Evolutionary conservation across 2,329 filamentous ascomycete species (phyloP).

Genomic region (Colletotrichum sidae): DNA sequence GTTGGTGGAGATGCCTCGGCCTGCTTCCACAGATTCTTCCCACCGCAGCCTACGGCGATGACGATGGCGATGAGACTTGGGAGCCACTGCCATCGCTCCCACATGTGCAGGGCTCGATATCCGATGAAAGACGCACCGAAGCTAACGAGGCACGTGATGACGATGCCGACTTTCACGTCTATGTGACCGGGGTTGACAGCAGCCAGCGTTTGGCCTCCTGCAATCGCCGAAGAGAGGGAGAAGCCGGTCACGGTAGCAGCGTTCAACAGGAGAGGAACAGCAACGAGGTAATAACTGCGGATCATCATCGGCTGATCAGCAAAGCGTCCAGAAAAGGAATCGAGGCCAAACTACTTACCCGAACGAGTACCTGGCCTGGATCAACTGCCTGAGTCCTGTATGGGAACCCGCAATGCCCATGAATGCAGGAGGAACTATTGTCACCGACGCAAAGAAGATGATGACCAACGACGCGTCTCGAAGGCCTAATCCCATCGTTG

Average conservation of each 20-base stretch:
- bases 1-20: conserved; percentile 51
- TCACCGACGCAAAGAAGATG: conserved; percentile 67
- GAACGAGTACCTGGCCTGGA: conserved; percentile 71
- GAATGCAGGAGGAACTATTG: conserved; percentile 65
- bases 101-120: conserved; percentile 64
- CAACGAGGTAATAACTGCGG: conserved; percentile 59
- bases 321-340: not conserved
- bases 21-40: conserved; percentile 60
- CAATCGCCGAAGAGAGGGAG: conserved; percentile 65
- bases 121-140: conserved; percentile 67
- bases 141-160: conserved; percentile 64
- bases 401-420: conserved; percentile 65
- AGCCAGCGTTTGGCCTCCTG: conserved; percentile 65
- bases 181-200: conserved; percentile 57
- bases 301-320: conserved; percentile 1
- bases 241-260: conserved; percentile 69
- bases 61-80: conserved; percentile 63
- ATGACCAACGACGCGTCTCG: conserved; percentile 67
- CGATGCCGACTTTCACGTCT: conserved; percentile 66
- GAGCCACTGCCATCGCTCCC: conserved; percentile 68
- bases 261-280: conserved; percentile 64
- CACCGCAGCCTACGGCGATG: conserved; percentile 65
- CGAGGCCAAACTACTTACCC: conserved; percentile 50
- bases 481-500: conserved; percentile 64
- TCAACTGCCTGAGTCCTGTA: conserved; percentile 69